Conservation (phyloP, 345 rosid genomes). For the Anastatica hierochuntica region DNA sequence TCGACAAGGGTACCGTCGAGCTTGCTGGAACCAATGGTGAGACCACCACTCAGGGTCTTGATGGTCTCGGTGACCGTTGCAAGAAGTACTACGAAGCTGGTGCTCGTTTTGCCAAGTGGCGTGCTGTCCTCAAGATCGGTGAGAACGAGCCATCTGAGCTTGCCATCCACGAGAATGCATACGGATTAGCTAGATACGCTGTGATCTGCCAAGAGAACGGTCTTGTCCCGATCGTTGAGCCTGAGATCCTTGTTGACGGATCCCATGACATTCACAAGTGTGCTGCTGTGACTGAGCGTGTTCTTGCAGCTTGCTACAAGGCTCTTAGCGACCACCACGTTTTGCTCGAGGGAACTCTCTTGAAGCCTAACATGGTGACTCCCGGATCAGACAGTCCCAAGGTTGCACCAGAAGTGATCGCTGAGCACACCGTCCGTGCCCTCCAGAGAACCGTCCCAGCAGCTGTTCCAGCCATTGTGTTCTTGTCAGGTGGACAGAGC, state of each 20-base stretch:
- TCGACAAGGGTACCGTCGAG: constrained; percentile 92
- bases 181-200: constrained; percentile 52
- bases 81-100: constrained; percentile 34
- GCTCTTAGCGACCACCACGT: constrained; percentile 91
- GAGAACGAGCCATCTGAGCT: constrained; percentile 71
- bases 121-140: constrained; percentile 89
- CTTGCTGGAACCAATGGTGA: constrained; percentile 93
- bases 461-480: constrained; percentile 90
- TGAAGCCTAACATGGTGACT: constrained; percentile 71
- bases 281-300: constrained; percentile 78
- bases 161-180: constrained; percentile 47
- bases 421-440: constrained; percentile 77
- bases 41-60: constrained; percentile 94
- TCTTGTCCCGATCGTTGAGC: constrained; percentile 90
- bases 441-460: constrained; percentile 81
- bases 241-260: constrained; percentile 92
- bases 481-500: constrained; percentile 84
- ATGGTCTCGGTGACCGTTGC: constrained; percentile 61
- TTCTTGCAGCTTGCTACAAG: constrained; percentile 96
- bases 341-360: constrained; percentile 68
- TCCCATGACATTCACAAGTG: constrained; percentile 78
- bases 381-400: constrained; percentile 81
- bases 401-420: constrained; percentile 73
- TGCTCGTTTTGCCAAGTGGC: constrained; percentile 92
- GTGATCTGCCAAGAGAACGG: constrained; percentile 95